Base-by-base conservation (phyloP, 441 rosid species). In the Erodium moschatum region DNA sequence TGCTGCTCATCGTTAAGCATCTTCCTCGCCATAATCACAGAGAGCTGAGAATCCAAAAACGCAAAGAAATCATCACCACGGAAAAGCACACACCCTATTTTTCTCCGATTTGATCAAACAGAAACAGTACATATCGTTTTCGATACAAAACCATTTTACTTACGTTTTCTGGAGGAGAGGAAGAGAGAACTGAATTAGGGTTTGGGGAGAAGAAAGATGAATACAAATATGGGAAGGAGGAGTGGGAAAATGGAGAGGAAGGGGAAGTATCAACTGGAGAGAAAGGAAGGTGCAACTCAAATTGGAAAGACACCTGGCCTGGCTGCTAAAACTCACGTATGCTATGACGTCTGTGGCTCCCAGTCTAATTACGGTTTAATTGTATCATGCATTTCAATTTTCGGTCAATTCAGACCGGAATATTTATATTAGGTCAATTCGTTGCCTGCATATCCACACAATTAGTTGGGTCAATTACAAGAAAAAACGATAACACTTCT, bases 21-120 rank as follows among this genome's bases (percentile, higher is more conserved):
- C 18, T 48, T 48, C 56, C 56, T 48, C 56, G 93, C 79, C 99
- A 95, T 95, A 71, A 65, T 69, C n/a, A 16, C 3, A 4, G 13
- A n/a, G 61, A 65, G 66, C 73, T 64, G 6, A 52, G 58, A 62
- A 68, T 65, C 15, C 29, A 15, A 52, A 12, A 60, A 61, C 18
- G 60, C 31, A 58, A 42, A 19, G 50, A 44, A 44, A 44, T 44
- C 50, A 44, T 12, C 50, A 44, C 50, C 13, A 10, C 1, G 50
- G n/a, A 44, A 44, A 11, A 44, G n/a, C 7, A 44, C 11, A 9
- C 35, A 31, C 31, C 18, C 1, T 5, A 16, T 46, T 0, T 11
- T 6, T 42, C 48, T 42, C 48, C 48, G 54, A 46, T 13, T 11
- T 10, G 54, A 46, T 46, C 18, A 48, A 5, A 31, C 0, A 13